Base-by-base conservation (phyloP, 305 asterid genomes). In the Solanum hybrid region DNA sequence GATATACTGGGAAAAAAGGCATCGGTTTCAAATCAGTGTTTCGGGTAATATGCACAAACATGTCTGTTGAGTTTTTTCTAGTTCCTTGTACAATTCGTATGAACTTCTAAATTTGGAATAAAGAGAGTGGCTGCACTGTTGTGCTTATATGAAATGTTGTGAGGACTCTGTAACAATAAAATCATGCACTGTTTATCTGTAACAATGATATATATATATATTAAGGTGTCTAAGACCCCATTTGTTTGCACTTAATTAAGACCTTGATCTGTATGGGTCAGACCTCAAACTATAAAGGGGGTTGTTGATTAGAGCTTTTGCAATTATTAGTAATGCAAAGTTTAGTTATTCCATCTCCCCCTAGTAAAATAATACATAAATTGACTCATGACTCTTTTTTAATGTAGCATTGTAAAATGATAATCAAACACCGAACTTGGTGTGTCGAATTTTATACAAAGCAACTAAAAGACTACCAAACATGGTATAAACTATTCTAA, bases 1-100 rank as follows among this genome's bases (percentile, higher is more conserved):
- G 99, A 92, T 96, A 95, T 93, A 97, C 96, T 90, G 99, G 99
- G 91, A 97, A 97, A 94, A 97, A 97, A 93, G 99, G 99, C 95
- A 97, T 97, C 89, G 99, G 99, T 88, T 97, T 97, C 95, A 97
- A 97, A 96, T 97, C 99, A 88, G 99, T 81, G 0, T 81, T 81
- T 81, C 67, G 86, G 86, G 86, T 81, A 81, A 39, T 81, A 39
- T 37, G 61, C 8, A 39, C 22, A 39, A 39, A 1, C 61, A 7
- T 57, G 37, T 35, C 9, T 35, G 37, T 35, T 0, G 37, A 35
- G 37, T 35, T 35, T 35, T 35, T 35, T 35, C 37, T 35, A 35
- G 37, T 35, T 35, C 37, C 37, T 35, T 35, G 37, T 35, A 35
- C 37, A 35, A 35, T 35, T 35, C 37, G 37, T 35, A 35, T 35